phyloP scores from a whole-genome alignment of 1,139 yeast species.

The Casaregolazyma lundiana region DNA sequence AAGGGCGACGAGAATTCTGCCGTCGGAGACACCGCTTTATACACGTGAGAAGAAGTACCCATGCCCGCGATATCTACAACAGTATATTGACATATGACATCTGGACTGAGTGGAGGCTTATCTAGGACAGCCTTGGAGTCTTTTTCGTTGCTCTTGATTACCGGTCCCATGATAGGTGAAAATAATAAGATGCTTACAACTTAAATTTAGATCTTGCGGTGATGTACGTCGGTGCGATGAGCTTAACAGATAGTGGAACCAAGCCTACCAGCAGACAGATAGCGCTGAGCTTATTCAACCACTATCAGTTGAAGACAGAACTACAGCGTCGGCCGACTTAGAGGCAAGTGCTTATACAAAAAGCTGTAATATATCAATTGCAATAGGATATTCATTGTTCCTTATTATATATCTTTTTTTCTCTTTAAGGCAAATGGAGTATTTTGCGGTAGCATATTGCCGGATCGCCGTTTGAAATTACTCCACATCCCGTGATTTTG shows the following conservation, averaged over 20 bases:
- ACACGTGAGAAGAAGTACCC: constrained; percentile 9
- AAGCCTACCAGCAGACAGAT: too few species aligned
- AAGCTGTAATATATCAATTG: too few species aligned
- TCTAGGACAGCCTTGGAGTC: not conserved
- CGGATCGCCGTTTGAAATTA: constrained; percentile 7
- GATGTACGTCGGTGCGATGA: too few species aligned
- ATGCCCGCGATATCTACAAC: constrained; percentile 8
- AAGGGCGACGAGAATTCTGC: constrained; percentile 7
- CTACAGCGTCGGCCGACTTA: too few species aligned
- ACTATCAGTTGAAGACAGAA: too few species aligned
- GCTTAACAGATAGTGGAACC: too few species aligned
- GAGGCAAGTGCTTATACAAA: too few species aligned
- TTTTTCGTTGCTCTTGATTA: not conserved
- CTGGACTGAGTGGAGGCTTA: not conserved
- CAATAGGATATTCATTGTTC: not conserved
- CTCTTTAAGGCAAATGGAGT: not conserved
- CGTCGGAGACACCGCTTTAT: constrained; percentile 8
- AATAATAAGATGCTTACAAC: not conserved
- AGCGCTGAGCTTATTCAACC: too few species aligned
- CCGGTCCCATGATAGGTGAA: not conserved
- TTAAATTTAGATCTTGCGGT: too few species aligned
- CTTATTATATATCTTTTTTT: not conserved
- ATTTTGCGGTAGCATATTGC: constrained; percentile 1
- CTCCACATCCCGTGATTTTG: constrained; percentile 9
- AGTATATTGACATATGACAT: constrained; percentile 7